A percentile compares a stretch with the other conserved stretches of the same genome.
phyloP scores from a whole-genome alignment of 2,329 filamentous ascomycete genomes.

The Madurella fahalii region DNA sequence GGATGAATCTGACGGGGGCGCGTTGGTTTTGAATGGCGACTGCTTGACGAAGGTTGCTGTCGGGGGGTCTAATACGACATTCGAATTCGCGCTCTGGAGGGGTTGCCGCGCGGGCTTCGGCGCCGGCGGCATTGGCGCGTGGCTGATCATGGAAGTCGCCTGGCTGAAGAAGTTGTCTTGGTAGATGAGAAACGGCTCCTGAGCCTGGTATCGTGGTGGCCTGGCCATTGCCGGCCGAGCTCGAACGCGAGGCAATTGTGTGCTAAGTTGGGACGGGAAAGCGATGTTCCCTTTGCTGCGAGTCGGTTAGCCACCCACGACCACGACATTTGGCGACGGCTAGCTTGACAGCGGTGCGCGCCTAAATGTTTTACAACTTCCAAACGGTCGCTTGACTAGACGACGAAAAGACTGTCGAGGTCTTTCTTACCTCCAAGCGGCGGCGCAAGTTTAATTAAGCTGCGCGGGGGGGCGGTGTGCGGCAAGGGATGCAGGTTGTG shows the following conservation, averaged over 20 bases:
- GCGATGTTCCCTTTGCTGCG: neutral
- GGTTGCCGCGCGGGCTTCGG: conserved; percentile 46
- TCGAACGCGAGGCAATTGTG: conserved; percentile 6
- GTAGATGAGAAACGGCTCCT: conserved; percentile 47
- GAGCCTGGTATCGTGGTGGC: conserved; percentile 45
- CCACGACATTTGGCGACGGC: neutral
- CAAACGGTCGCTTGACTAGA: neutral
- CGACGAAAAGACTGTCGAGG: conserved; percentile 5
- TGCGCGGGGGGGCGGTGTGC: conserved; percentile 15
- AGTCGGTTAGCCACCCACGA: neutral
- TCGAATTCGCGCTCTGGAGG: conserved; percentile 50
- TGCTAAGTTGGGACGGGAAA: neutral
- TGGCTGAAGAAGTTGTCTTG: conserved; percentile 49
- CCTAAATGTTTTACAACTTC: neutral
- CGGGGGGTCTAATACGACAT: conserved; percentile 64
- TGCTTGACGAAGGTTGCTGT: conserved; percentile 48
- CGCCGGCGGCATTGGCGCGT: conserved; percentile 53
- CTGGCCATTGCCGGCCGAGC: conserved; percentile 50
- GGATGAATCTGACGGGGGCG: conserved; percentile 54
- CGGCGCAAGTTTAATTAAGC: conserved; percentile 10
- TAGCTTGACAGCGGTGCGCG: neutral
- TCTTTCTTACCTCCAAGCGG: conserved; percentile 18
- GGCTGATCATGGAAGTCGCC: conserved; percentile 47
- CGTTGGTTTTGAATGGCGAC: conserved; percentile 66
- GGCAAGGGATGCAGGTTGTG: conserved; percentile 12